Conservation (phyloP, 1,139 yeast species). For the Suhomyces wounanorum region DNA sequence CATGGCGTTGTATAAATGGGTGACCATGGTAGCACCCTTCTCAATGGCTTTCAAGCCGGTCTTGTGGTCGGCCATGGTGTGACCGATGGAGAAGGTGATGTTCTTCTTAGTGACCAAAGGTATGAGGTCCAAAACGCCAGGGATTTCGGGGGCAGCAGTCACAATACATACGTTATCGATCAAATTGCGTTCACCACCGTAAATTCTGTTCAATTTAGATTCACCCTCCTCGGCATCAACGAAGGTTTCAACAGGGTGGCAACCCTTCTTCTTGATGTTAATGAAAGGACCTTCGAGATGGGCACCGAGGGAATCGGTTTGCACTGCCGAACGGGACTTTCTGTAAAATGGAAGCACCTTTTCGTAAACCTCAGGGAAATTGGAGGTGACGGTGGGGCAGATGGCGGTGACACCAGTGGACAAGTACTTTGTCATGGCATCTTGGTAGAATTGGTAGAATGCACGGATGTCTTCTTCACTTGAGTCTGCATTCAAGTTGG, state of each 20-base stretch:
- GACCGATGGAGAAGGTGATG: conserved; percentile 58
- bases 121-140: conserved; percentile 54
- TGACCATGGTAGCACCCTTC: conserved; percentile 60
- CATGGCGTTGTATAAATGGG: conserved; percentile 70
- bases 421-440: conserved; percentile 52
- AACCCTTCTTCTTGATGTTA: conserved; percentile 57
- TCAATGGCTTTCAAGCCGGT: conserved; percentile 53
- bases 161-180: conserved; percentile 50
- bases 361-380: conserved; percentile 53
- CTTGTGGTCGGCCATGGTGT: conserved; percentile 52
- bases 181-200: conserved; percentile 46
- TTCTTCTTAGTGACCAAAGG: conserved; percentile 38
- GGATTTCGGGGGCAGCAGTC: conserved; percentile 66
- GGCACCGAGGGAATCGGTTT: conserved; percentile 61
- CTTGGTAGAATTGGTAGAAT: conserved; percentile 38
- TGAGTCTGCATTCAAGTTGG: conserved; percentile 39
- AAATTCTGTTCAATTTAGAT: conserved; percentile 41
- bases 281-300: conserved; percentile 68
- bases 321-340: conserved; percentile 34
- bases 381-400: conserved; percentile 65
- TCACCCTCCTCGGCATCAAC: conserved; percentile 47
- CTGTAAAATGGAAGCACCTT: conserved; percentile 52
- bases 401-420: conserved; percentile 59
- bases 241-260: conserved; percentile 62
- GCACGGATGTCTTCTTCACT: conserved; percentile 35